Conservation (phyloP, 176 grass and related monocot genomes). For the Hyparrhenia diplandra region DNA sequence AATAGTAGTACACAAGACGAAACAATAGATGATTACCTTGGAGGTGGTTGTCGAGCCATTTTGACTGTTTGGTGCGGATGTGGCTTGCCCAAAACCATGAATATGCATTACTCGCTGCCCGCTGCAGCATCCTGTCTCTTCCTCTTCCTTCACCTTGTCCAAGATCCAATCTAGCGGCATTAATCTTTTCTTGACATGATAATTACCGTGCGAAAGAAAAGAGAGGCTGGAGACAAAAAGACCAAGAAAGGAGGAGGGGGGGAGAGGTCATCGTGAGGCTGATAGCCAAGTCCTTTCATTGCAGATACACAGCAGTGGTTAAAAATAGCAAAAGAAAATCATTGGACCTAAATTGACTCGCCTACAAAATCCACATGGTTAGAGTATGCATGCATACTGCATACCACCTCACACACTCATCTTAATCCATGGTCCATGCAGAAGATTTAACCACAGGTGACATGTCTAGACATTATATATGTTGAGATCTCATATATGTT, state of each 20-base stretch:
- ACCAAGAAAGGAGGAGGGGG: constrained; percentile 31
- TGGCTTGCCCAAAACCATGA: constrained; percentile 78
- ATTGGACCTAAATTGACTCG: background rate
- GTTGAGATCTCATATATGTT: background rate
- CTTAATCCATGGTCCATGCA: background rate
- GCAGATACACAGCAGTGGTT: constrained; percentile 12
- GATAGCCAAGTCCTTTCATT: constrained; percentile 27
- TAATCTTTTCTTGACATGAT: constrained; percentile 14
- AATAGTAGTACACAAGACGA: background rate
- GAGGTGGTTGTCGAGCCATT: constrained; percentile 69
- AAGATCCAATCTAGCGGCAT: constrained; percentile 21
- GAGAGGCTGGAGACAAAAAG: background rate
- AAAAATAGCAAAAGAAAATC: constrained; percentile 19
- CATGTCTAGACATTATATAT: background rate
- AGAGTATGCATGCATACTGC: background rate
- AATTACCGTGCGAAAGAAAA: constrained; percentile 4
- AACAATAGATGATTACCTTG: constrained; percentile 32
- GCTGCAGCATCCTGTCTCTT: constrained; percentile 46
- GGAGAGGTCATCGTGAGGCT: constrained; percentile 34
- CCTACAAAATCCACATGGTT: background rate
- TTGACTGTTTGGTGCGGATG: constrained; percentile 65
- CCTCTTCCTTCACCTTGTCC: constrained; percentile 20
- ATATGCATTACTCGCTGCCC: constrained; percentile 58
- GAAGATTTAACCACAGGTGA: background rate
- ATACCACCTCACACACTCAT: background rate